Evolutionary conservation across 306 rosid genomes (phyloP), one percentile per base, ranked within the genome.

Genomic region (Citrullus colocynthis): DNA sequence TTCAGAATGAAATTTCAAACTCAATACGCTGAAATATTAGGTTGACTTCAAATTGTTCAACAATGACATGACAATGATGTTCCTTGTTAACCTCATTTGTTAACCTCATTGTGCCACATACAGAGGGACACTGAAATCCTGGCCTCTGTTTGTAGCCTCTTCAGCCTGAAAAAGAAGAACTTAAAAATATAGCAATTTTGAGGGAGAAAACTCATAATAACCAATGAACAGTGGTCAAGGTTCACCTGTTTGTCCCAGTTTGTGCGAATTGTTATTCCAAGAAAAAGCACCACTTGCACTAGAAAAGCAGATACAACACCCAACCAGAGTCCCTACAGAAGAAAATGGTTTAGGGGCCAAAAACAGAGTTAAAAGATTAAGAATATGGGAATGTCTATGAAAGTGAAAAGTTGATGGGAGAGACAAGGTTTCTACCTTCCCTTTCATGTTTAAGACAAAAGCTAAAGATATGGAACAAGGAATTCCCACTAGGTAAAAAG

Each of bases 211-310:
- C 41, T 12, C 6, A 71, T 6, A 69, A 10, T 1, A 28, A 49
- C 12, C 73, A 0, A 70, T 36, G 17, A 75, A 61, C 76, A 65
- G 15, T 52, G 69, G 24, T 32, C 21, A 77, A 21, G 16, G 28
- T 78, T 78, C 69, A 85, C 89, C 73, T 86, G 86, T 82, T 81
- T 80, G 54, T 84, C 83, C 89, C 91, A 88, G 36, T 84, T 70
- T 30, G 84, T 82, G 81, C 78, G 70, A 12, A 77, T 15, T 9
- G 84, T 86, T 9, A 84, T 54, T 0, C 82, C 34, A 28, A 84
- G 70, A 56, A 85, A 80, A 58, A 81, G 80, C 20, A 78, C 58
- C 34, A 75, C 83, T 88, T 85, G 86, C 6, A 85, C 69, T 16
- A 52, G 4, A 59, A 84, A 62, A 17, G 86, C 91, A 20, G 58